Evolutionary conservation across 2,329 filamentous ascomycete species (phyloP).

Genomic region (Zymoseptoria passerinii): DNA sequence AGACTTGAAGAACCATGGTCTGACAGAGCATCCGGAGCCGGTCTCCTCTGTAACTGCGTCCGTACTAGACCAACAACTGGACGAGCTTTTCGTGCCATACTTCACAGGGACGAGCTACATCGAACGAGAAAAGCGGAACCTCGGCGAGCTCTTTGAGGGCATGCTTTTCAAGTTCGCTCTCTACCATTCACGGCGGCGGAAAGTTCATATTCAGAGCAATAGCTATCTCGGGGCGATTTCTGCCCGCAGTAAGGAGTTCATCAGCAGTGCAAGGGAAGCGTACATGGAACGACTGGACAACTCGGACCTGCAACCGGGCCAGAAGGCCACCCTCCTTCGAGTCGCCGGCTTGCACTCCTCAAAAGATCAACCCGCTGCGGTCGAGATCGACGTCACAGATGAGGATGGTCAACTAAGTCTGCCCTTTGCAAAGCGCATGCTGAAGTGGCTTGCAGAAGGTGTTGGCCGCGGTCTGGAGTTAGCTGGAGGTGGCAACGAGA

Average conservation of each 20-base stretch:
- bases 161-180: constrained; percentile 92
- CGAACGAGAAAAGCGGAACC: constrained; percentile 55
- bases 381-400: constrained; percentile 84
- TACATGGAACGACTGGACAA: constrained; percentile 85
- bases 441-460: constrained; percentile 93
- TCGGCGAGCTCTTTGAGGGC: constrained; percentile 81
- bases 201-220: constrained; percentile 56
- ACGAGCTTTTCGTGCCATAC: constrained; percentile 59
- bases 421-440: constrained; percentile 90
- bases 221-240: constrained; percentile 89
- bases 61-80: constrained; percentile 58
- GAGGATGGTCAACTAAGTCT: constrained; percentile 78
- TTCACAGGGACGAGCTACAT: constrained; percentile 59
- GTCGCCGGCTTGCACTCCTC: constrained; percentile 76
- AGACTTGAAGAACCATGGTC: constrained; percentile 83
- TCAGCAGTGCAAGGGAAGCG: constrained; percentile 80
- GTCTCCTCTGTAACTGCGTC: constrained; percentile 76
- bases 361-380: constrained; percentile 48
- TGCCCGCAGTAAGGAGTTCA: constrained; percentile 79
- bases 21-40: constrained; percentile 91
- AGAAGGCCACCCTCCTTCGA: constrained; percentile 81
- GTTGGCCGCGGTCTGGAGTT: constrained; percentile 86
- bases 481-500: constrained; percentile 70
- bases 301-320: constrained; percentile 76
- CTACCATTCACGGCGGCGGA: constrained; percentile 84